These are phyloP conservation scores for Penicillium odoratum DNA, from an alignment of 495 filamentous ascomycete genomes.

Conservation along the genomic window DNA sequence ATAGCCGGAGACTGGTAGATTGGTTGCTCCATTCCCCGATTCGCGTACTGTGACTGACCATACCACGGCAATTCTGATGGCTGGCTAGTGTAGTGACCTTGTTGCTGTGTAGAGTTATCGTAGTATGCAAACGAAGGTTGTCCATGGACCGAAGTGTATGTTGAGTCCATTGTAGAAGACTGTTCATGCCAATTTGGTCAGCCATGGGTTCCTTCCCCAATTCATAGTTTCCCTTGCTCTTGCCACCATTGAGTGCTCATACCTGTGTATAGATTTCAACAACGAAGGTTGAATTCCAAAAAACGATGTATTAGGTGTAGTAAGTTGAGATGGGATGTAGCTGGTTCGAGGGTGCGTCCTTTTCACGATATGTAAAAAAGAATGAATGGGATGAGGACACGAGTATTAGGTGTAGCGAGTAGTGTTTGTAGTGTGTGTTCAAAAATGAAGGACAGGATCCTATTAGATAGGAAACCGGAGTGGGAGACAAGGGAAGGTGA, in stretches of 20 bases:
- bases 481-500: constrained; percentile 22
- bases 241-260: not conserved
- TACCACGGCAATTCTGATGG: constrained; percentile 55
- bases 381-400: constrained; percentile 25
- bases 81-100: constrained; percentile 79
- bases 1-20: constrained; percentile 44
- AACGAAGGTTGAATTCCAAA: not conserved
- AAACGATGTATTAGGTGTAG: constrained; percentile 4
- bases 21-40: constrained; percentile 35
- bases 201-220: not conserved
- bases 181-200: not conserved
- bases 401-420: constrained; percentile 11
- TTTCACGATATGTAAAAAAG: constrained; percentile 10
- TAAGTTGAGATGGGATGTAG: not conserved
- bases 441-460: constrained; percentile 38
- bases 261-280: constrained; percentile 11
- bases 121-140: constrained; percentile 92
- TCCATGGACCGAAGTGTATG: constrained; percentile 61
- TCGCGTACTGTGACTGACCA: constrained; percentile 49
- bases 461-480: constrained; percentile 30
- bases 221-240: not conserved
- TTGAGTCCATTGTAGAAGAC: constrained; percentile 52
- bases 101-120: constrained; percentile 76
- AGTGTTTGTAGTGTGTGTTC: constrained; percentile 1
- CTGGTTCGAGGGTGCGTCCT: constrained; percentile 8